phyloP scores from a whole-genome alignment of 2,329 filamentous ascomycete genomes.

The Exophiala calicioides region DNA sequence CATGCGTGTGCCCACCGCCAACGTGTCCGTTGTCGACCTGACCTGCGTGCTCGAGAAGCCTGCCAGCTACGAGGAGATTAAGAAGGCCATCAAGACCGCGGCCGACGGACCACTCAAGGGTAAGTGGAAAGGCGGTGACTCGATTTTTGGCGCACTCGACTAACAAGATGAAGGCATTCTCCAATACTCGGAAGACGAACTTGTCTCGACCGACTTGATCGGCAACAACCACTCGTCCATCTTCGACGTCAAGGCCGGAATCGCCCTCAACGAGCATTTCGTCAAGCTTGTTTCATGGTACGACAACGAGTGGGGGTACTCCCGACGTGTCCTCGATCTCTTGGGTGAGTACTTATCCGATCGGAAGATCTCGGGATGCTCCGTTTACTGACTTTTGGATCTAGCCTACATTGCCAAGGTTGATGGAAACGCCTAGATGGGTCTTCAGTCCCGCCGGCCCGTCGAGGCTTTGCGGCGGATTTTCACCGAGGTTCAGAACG shows the following conservation, averaged over 20 bases:
- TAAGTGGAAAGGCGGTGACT: constrained; percentile 51
- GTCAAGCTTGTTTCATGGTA: constrained; percentile 99
- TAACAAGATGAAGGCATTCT: constrained; percentile 67
- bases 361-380: constrained; percentile 15
- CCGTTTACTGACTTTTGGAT: constrained; percentile 32
- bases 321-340: constrained; percentile 87
- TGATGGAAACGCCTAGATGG: constrained; percentile 49
- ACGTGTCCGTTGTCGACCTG: constrained; percentile 98
- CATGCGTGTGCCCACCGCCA: constrained; percentile 97
- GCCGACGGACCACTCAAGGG: constrained; percentile 83
- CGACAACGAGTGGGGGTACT: constrained; percentile 99
- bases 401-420: constrained; percentile 76
- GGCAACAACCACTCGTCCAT: constrained; percentile 93
- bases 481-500: constrained; percentile 1
- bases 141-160: constrained; percentile 17
- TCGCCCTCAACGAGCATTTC: constrained; percentile 97
- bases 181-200: constrained; percentile 92
- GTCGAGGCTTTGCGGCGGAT: constrained; percentile 1
- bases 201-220: constrained; percentile 92
- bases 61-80: constrained; percentile 77
- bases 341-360: constrained; percentile 41
- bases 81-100: constrained; percentile 84
- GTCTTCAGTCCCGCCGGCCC: too few relatives aligned
- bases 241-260: constrained; percentile 99
- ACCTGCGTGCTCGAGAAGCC: constrained; percentile 91